Percentiles rank a stretch among this genome's conserved stretches.
Conservation (phyloP, 306 rosid species). For the Prinsepia uniflora region DNA sequence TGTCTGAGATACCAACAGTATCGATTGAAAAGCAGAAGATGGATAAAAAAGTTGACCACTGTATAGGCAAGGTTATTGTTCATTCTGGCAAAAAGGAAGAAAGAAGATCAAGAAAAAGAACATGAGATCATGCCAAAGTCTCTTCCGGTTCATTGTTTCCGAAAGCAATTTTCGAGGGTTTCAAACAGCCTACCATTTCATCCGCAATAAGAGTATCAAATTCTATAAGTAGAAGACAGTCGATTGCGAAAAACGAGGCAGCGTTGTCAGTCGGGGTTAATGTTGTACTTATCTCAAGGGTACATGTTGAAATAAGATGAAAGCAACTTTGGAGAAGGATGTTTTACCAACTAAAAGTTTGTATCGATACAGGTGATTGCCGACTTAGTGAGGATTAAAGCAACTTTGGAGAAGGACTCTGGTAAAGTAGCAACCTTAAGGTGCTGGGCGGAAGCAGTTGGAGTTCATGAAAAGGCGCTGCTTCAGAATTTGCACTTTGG, state of each 20-base stretch:
- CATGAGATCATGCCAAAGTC: slow-evolving; percentile 19
- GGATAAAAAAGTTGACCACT: slow-evolving; percentile 22
- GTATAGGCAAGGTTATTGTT: slow-evolving; percentile 34
- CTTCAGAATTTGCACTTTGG: slow-evolving; percentile 54
- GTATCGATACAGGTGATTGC: slow-evolving; percentile 49
- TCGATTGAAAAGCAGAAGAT: slow-evolving; percentile 29
- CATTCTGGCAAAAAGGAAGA: slow-evolving; percentile 50
- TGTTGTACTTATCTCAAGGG: slow-evolving; percentile 43
- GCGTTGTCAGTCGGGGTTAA: slow-evolving; percentile 72
- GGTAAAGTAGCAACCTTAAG: slow-evolving; percentile 54
- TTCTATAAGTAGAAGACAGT: slow-evolving; percentile 39
- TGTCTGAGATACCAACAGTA: slow-evolving; percentile 20
- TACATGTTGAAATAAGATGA: background rate
- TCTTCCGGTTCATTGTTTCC: slow-evolving; percentile 30
- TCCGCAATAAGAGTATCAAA: slow-evolving; percentile 39
- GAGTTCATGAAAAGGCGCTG: slow-evolving; percentile 59
- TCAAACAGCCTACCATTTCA: slow-evolving; percentile 24
- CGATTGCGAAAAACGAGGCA: slow-evolving; percentile 57
- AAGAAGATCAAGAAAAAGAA: slow-evolving; percentile 46
- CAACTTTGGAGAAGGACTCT: slow-evolving; percentile 58
- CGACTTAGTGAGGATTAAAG: slow-evolving; percentile 62
- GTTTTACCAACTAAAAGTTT: slow-evolving; percentile 7
- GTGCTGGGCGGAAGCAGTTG: slow-evolving; percentile 78
- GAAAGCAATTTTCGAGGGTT: slow-evolving; percentile 28
- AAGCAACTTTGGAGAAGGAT: slow-evolving; percentile 3